Evolutionary conservation across 371 early-diverging fungal genomes (phyloP), one percentile per base, ranked within the genome.

Genomic region (Lichtheimia ornata): DNA sequence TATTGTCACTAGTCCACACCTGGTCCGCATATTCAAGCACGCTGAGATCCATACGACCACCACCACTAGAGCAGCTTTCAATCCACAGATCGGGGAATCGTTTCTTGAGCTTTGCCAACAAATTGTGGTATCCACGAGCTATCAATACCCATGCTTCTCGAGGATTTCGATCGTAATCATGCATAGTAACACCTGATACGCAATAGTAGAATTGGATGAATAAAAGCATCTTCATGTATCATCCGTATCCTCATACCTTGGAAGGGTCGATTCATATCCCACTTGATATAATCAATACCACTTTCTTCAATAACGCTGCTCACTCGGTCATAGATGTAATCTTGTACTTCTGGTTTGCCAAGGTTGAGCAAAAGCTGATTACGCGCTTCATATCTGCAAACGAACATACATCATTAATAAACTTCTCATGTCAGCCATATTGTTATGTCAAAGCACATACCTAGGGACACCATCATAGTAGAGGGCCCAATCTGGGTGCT

Each of bases 231-330:
- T n/a, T 47, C 1, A 47, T 47, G 3, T 18, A 18, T n/a, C 47
- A 20, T n/a, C n/a, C n/a, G n/a, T 54, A 54, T 20, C 42, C 27
- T 61, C 35, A 35, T 35, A 35, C 35, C 47, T 22, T 47, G 47
- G 15, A 75, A 63, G 5, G 78, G 75, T 17, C 81, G 57, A 22
- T 81, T 81, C 74, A 77, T 76, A 47, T 81, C 81, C 78, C 76
- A 77, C 49, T 81, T 81, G 45, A 77, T 73, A 62, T 74, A 81
- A 24, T 74, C 73, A 14, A 79, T 51, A 7, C 64, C 72, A 11
- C 63, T 60, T 18, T 56, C 59, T 1, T 44, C 50, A 47, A 81
- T 62, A 0, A 70, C 60, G 9, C 40, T 47, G 0, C 35, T 22
- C 7, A 74, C 24, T 9, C 64, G 55, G 0, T 57, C 47, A 47